A percentile compares a stretch with the other conserved stretches of the same genome.
These are phyloP conservation scores for Penicillium cinerascens DNA, from an alignment of 495 filamentous ascomycete genomes.

Conservation along the genomic window DNA sequence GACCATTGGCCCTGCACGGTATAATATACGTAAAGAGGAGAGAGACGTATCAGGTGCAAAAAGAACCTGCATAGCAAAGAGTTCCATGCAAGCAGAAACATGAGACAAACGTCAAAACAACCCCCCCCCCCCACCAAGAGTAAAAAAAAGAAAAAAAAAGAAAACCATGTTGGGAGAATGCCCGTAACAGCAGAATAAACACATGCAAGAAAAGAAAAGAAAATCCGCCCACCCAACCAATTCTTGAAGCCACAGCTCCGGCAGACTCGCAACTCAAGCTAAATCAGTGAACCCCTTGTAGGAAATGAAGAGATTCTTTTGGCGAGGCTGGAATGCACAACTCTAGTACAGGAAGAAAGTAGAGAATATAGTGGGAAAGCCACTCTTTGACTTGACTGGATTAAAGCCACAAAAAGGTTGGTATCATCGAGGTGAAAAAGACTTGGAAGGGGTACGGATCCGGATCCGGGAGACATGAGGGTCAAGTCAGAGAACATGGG, in stretches of 20 bases:
- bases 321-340: conserved; percentile 15
- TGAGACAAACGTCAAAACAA: conserved; percentile 13
- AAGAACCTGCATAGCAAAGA: conserved; percentile 7
- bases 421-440: conserved; percentile 44
- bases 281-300: not conserved
- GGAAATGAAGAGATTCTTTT: not conserved
- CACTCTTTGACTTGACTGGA: conserved; percentile 35
- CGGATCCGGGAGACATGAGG: conserved; percentile 33
- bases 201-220: conserved; percentile 7
- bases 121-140: conserved; percentile 3
- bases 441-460: conserved; percentile 26
- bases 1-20: conserved; percentile 20
- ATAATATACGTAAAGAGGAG: conserved; percentile 27
- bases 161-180: conserved; percentile 16
- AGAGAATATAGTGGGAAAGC: conserved; percentile 24
- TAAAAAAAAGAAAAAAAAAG: conserved; percentile 6
- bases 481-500: conserved; percentile 31
- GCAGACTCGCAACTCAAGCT: conserved; percentile 1
- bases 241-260: not conserved
- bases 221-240: conserved; percentile 8
- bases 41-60: conserved; percentile 13
- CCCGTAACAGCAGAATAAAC: not conserved
- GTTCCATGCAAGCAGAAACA: conserved; percentile 1
- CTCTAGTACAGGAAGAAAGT: conserved; percentile 35
- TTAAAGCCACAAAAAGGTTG: conserved; percentile 37